Evolutionary conservation across 1,284 basidiomycete genomes (phyloP).

Genomic region (Heimioporus punctisporus): DNA sequence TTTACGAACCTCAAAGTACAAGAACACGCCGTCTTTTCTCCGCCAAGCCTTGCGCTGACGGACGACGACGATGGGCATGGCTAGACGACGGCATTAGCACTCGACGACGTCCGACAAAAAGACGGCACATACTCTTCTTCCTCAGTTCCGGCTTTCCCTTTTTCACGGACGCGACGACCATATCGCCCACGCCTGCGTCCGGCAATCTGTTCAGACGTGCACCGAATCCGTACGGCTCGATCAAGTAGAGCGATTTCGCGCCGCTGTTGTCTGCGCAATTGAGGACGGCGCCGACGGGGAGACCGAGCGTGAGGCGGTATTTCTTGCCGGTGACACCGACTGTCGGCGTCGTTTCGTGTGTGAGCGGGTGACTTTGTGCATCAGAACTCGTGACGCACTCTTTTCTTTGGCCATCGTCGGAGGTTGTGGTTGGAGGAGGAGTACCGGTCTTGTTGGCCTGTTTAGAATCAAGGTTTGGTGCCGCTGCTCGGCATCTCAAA

Average conservation of each 20-base stretch:
- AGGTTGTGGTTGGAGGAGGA: no score
- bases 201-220: slow-evolving; percentile 98
- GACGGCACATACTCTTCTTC: slow-evolving; percentile 90
- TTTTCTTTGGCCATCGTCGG: slow-evolving; percentile 35
- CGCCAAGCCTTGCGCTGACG: slow-evolving; percentile 99
- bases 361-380: background rate
- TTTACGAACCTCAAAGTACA: slow-evolving; percentile 91
- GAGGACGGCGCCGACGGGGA: slow-evolving; percentile 98
- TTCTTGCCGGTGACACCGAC: slow-evolving; percentile 81
- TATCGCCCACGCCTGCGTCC: slow-evolving; percentile 98
- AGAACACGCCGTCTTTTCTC: slow-evolving; percentile 97
- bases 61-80: slow-evolving; percentile 97
- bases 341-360: slow-evolving; percentile 5
- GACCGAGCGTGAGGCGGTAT: slow-evolving; percentile 97
- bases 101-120: background rate
- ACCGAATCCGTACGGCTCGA: slow-evolving; percentile 93
- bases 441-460: no score
- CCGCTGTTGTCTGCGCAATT: slow-evolving; percentile 99
- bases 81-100: slow-evolving; percentile 41
- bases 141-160: slow-evolving; percentile 99
- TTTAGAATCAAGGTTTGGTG: background rate
- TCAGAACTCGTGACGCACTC: slow-evolving; percentile 1
- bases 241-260: slow-evolving; percentile 94
- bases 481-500: background rate
- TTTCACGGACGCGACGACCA: slow-evolving; percentile 99